These are phyloP conservation scores for Suillus weaverae DNA, from an alignment of 768 basidiomycete genomes.

Conservation along the genomic window DNA sequence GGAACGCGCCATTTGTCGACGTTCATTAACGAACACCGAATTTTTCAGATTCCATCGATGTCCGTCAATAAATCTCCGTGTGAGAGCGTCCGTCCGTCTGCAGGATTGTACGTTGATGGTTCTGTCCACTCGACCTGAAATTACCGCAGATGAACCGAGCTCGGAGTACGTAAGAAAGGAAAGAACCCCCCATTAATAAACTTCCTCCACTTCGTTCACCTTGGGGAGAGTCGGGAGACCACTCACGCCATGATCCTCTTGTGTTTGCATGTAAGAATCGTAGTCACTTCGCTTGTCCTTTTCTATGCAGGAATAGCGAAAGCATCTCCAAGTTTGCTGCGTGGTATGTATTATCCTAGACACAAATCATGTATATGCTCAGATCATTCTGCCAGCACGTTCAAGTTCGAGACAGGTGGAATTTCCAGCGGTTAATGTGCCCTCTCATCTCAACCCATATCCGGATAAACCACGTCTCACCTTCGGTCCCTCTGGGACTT, in stretches of 20 bases:
- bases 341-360: background rate
- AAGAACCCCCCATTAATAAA: no score
- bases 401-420: background rate
- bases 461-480: constrained; percentile 49
- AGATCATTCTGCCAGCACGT: background rate
- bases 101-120: no score
- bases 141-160: no score
- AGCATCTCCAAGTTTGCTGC: background rate
- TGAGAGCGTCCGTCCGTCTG: no score
- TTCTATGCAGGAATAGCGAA: background rate
- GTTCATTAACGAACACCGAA: no score
- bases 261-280: background rate
- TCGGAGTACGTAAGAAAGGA: no score
- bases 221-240: no score
- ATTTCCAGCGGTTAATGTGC: background rate
- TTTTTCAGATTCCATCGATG: no score
- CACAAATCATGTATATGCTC: background rate
- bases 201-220: no score
- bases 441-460: constrained; percentile 38
- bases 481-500: constrained; percentile 58
- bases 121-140: no score
- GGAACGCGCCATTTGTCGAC: no score
- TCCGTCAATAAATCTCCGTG: no score
- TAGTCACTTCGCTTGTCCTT: background rate
- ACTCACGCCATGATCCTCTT: background rate